Percentiles rank a stretch among this genome's conserved stretches.
phyloP scores from a whole-genome alignment of 208 protist species.

The Strigomonas galati region DNA sequence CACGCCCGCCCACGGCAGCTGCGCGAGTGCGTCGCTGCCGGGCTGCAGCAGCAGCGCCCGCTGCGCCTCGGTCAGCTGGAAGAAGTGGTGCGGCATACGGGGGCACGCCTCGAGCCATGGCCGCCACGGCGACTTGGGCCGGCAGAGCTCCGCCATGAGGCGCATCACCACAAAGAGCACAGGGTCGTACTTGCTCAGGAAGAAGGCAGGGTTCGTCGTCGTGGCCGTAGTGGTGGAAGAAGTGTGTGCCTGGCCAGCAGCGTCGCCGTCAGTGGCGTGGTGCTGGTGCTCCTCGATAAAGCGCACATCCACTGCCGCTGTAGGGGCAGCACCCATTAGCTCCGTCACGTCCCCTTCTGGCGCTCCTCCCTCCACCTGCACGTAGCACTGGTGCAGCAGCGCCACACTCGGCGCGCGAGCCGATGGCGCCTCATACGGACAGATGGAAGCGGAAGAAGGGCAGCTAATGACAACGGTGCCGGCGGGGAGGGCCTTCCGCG shows the following conservation, averaged over 20 bases:
- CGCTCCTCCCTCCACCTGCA: neutral
- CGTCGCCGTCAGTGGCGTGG: constrained; percentile 1
- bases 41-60: constrained; percentile 20
- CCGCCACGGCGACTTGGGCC: constrained; percentile 39
- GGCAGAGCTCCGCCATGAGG: constrained; percentile 68
- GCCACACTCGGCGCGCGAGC: constrained; percentile 31
- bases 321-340: neutral
- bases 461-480: constrained; percentile 81
- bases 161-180: constrained; percentile 64
- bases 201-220: neutral
- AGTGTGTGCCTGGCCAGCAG: constrained; percentile 2
- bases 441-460: constrained; percentile 50
- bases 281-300: constrained; percentile 8
- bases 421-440: constrained; percentile 52
- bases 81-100: constrained; percentile 68
- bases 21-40: neutral
- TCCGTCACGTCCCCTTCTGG: neutral
- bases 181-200: constrained; percentile 8
- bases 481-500: constrained; percentile 34
- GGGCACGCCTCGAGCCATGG: constrained; percentile 78
- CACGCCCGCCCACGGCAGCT: constrained; percentile 41
- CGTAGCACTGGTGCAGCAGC: constrained; percentile 27
- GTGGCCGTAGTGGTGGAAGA: too few relatives aligned
- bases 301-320: neutral
- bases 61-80: constrained; percentile 35